Conservation (phyloP, 306 rosid genomes). For the Quercus mongolica region DNA sequence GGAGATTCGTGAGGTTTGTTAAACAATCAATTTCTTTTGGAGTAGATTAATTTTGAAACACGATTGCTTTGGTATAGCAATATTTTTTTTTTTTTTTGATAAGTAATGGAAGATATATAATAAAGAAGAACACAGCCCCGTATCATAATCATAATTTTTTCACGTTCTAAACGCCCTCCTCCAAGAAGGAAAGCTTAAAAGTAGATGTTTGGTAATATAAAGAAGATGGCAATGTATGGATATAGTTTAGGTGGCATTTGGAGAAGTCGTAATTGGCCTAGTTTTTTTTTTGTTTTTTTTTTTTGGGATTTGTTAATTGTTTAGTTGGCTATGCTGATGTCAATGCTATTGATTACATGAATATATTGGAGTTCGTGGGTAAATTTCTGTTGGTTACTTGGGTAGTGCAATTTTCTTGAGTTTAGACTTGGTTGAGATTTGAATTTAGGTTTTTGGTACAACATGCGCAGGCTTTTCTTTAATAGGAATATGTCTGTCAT, state of each 20-base stretch:
- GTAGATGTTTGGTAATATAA: neutral
- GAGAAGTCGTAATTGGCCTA: neutral
- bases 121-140: too few relatives aligned
- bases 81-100: neutral
- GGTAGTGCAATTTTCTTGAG: neutral
- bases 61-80: neutral
- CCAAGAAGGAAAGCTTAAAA: neutral
- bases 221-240: neutral
- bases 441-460: neutral
- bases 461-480: neutral
- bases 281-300: too few relatives aligned
- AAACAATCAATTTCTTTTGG: neutral
- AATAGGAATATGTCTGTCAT: neutral
- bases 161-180: neutral
- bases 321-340: too few relatives aligned
- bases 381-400: neutral
- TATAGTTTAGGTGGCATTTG: neutral
- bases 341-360: neutral
- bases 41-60: neutral
- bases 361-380: neutral
- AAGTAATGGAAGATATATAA: too few relatives aligned
- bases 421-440: neutral
- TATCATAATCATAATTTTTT: neutral
- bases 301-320: neutral
- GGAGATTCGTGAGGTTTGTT: constrained; percentile 92